These are phyloP conservation scores for Cyclotella kingstonii DNA, from an alignment of 108 stramenopile genomes.

Conservation along the genomic window DNA sequence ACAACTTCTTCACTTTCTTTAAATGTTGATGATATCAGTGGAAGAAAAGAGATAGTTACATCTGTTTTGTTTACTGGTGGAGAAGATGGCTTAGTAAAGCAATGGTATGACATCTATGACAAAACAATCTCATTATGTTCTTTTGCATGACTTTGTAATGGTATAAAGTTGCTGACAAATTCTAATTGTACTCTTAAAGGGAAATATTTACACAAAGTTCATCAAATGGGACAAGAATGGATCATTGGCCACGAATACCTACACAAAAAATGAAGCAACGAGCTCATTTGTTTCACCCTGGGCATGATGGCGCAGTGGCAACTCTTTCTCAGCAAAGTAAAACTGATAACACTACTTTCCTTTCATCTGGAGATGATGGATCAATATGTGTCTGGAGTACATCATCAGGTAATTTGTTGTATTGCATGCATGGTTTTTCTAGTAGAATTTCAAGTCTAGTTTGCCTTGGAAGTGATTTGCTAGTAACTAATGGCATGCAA, in stretches of 20 bases:
- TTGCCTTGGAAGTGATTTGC: constrained; percentile 49
- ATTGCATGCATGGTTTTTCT: constrained; percentile 60
- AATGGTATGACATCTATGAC: constrained; percentile 43
- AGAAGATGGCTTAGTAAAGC: constrained; percentile 57
- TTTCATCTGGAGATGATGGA: constrained; percentile 53
- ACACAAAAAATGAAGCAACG: constrained; percentile 58
- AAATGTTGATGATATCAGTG: constrained; percentile 1
- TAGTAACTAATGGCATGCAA: constrained; percentile 66
- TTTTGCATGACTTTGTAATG: neutral
- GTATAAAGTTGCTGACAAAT: neutral
- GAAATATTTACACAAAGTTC: constrained; percentile 39
- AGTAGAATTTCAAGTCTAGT: constrained; percentile 48
- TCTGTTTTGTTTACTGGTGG: constrained; percentile 56
- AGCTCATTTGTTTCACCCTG: constrained; percentile 55
- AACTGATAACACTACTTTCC: constrained; percentile 45
- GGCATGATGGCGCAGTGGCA: constrained; percentile 46
- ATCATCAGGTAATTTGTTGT: constrained; percentile 49
- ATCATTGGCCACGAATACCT: constrained; percentile 63
- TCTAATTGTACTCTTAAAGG: constrained; percentile 13
- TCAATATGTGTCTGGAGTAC: constrained; percentile 55
- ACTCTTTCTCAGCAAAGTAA: constrained; percentile 36
- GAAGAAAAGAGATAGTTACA: constrained; percentile 20
- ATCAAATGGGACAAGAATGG: constrained; percentile 31
- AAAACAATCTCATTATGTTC: neutral
- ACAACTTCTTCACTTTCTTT: constrained; percentile 35